phyloP scores from a whole-genome alignment of 2,329 filamentous ascomycete genomes.

The Beauveria brongniartii region DNA sequence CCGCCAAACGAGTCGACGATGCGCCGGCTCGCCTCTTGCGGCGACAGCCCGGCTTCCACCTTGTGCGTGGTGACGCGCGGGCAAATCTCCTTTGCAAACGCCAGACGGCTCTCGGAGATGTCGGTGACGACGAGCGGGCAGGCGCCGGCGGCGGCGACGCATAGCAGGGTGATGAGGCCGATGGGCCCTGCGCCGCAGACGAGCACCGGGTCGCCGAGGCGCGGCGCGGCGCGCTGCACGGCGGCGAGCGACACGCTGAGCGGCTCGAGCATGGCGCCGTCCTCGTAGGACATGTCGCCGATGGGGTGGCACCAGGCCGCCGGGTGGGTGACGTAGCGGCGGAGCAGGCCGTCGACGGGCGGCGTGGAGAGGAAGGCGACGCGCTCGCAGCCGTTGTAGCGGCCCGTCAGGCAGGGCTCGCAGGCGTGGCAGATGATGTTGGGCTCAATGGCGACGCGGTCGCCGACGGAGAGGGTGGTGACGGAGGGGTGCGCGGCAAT shows the following conservation, averaged over 20 bases:
- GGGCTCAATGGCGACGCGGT: constrained; percentile 89
- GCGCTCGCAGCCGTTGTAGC: constrained; percentile 88
- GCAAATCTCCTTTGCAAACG: constrained; percentile 76
- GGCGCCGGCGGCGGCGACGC: constrained; percentile 77
- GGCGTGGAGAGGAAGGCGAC: constrained; percentile 87
- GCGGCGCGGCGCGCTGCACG: constrained; percentile 72
- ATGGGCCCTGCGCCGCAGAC: constrained; percentile 93
- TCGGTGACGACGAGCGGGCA: constrained; percentile 91
- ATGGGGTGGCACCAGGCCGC: constrained; percentile 96
- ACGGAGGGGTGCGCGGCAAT: constrained; percentile 78
- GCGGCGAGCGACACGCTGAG: constrained; percentile 83
- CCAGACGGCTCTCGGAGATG: constrained; percentile 77
- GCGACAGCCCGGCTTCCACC: constrained; percentile 49
- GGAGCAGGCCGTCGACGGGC: constrained; percentile 75
- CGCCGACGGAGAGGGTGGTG: constrained; percentile 68
- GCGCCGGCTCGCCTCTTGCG: constrained; percentile 65
- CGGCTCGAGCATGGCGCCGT: constrained; percentile 85
- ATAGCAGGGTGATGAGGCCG: constrained; percentile 80
- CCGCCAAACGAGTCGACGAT: constrained; percentile 60
- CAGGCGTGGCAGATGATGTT: constrained; percentile 88
- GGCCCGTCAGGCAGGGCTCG: constrained; percentile 83
- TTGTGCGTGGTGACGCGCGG: constrained; percentile 75
- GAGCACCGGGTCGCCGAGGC: constrained; percentile 77
- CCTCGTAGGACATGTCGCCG: constrained; percentile 81
- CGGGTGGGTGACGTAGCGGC: constrained; percentile 91